Evolutionary conservation across 352 stramenopile genomes (phyloP), one percentile per base, ranked within the genome.

Genomic region (Hyaloperonospora arabidopsidis): DNA sequence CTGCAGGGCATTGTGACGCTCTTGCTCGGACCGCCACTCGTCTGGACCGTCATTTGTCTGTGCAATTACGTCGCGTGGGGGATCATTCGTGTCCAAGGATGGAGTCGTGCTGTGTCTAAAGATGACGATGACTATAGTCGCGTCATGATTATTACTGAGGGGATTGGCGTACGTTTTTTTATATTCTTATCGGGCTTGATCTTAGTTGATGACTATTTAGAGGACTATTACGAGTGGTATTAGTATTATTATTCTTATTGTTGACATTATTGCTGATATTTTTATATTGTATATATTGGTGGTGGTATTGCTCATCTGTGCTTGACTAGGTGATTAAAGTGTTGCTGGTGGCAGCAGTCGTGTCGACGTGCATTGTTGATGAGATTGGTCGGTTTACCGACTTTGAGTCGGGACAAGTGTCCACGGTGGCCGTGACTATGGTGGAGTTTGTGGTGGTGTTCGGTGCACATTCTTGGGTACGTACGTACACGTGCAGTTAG

Each of bases 121-220:
- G 76, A 87, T 35, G 78, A 93, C 43, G 80, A 93, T 63, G 80
- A 91, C 63, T 89, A 89, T 54, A 89, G 79, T 64, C 67, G 82
- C 45, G 74, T 89, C 12, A 87, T 93, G 83, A 91, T 93, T 65
- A 79, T 93, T 55, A 89, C 80, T 0, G 83, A 93, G 52, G 77
- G 80, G 46, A 90, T 93, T 60, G 74, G 72, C 15, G 83, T 85
- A 67, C 23, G 57, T 29, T 29, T 32, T n/a, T 44, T 44, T 21
- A 14, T 44, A 22, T 45, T 0, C 5, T 32, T 17, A 10, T 7
- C 14, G 7, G 1, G 6, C 5, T 45, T 45, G 7, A 15, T 17
- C 34, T 5, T 39, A 2, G 34, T 39, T 10, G 34, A 29, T 29
- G 25, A 7, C 25, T 29, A 7, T 7, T 29, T 29, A 7, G 25